phyloP scores from a whole-genome alignment of 2,329 filamentous ascomycete species.

The Plectosphaerella sp. region DNA sequence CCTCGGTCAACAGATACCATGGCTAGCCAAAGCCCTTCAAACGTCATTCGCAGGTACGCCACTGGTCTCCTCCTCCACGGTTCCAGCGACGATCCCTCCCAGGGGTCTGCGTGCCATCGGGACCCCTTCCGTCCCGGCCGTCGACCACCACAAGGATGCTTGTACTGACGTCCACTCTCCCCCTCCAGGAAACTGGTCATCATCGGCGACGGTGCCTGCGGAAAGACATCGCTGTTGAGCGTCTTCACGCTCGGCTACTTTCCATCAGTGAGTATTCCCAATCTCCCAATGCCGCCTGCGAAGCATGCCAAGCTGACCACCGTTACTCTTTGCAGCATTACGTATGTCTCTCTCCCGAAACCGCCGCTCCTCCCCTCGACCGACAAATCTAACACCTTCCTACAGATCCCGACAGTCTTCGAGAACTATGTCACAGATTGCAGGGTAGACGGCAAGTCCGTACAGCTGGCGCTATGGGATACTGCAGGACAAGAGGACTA shows the following conservation, averaged over 20 bases:
- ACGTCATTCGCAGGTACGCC: constrained; percentile 63
- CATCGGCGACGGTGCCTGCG: constrained; percentile 94
- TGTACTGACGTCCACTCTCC: background rate
- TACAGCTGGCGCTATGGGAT: constrained; percentile 97
- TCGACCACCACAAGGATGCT: background rate
- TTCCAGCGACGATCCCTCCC: background rate
- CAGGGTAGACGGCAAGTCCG: constrained; percentile 96
- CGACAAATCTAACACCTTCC: constrained; percentile 1
- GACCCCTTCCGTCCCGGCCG: background rate
- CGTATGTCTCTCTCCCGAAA: constrained; percentile 23
- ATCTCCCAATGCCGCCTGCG: background rate
- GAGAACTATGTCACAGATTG: constrained; percentile 99
- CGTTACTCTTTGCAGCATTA: constrained; percentile 45
- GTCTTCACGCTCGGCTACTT: constrained; percentile 98
- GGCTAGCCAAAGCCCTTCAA: constrained; percentile 41
- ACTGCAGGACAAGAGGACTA: constrained; percentile 99
- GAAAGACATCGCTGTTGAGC: constrained; percentile 94
- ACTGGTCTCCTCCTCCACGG: background rate
- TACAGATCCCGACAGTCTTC: constrained; percentile 90
- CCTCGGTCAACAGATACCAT: constrained; percentile 19
- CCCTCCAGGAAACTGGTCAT: constrained; percentile 82
- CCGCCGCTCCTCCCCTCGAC: constrained; percentile 7
- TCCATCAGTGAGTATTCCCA: constrained; percentile 69
- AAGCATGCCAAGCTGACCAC: constrained; percentile 5
- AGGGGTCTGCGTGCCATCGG: background rate